Conservation (phyloP, 371 early-diverging fungal species). For the Zopfochytrium polystomum region DNA sequence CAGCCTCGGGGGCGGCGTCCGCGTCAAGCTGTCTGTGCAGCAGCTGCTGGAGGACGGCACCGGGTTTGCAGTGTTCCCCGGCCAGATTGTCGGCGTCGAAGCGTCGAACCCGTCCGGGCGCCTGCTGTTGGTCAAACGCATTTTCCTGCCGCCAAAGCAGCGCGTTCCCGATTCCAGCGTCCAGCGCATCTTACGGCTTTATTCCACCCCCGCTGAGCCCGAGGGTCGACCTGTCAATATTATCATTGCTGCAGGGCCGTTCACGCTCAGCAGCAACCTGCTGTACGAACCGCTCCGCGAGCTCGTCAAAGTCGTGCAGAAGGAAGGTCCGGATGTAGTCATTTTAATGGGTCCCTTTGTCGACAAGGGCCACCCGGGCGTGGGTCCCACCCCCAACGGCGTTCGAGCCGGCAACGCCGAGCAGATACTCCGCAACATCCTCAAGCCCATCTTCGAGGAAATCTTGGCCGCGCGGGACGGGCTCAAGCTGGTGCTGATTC, state of each 20-base stretch:
- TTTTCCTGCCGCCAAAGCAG: conserved; percentile 30
- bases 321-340: conserved; percentile 71
- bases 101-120: conserved; percentile 44
- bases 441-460: conserved; percentile 41
- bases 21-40: conserved; percentile 61
- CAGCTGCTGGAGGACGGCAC: conserved; percentile 17
- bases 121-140: conserved; percentile 23
- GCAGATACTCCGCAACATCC: conserved; percentile 57
- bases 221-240: conserved; percentile 54
- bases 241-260: conserved; percentile 80
- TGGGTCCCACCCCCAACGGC: conserved; percentile 38
- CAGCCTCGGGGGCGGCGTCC: conserved; percentile 64
- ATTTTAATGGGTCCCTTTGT: conserved; percentile 87
- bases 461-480: conserved; percentile 5
- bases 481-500: conserved; percentile 57
- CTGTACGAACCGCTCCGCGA: conserved; percentile 74
- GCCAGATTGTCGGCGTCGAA: conserved; percentile 44
- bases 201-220: conserved; percentile 14
- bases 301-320: conserved; percentile 55
- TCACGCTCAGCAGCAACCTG: conserved; percentile 56
- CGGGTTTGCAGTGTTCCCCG: conserved; percentile 45
- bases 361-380: conserved; percentile 60
- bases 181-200: conserved; percentile 19
- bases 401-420: conserved; percentile 35
- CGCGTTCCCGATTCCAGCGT: conserved; percentile 24